Conservation (phyloP, 2,329 filamentous ascomycete species). For the Aureobasidium sp. region DNA sequence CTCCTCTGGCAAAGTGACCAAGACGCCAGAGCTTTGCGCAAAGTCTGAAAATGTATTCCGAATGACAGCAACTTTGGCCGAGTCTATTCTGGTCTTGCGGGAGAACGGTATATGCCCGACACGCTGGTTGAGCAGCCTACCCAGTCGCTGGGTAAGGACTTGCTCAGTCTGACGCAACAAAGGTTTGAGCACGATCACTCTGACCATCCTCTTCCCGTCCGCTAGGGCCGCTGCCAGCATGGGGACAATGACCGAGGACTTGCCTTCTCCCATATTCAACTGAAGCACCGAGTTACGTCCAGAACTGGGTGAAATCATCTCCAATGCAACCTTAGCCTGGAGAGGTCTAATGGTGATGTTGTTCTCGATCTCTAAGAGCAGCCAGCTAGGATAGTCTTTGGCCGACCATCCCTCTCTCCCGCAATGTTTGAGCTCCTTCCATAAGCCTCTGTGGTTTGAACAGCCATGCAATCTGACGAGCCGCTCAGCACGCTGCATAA, state of each 20-base stretch:
- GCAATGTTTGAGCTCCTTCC: slow-evolving; percentile 36
- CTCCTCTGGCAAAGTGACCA: slow-evolving; percentile 58
- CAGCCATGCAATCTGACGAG: background rate
- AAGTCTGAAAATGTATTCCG: slow-evolving; percentile 37
- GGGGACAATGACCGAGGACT: slow-evolving; percentile 62
- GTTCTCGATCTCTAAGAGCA: slow-evolving; percentile 59
- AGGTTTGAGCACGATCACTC: slow-evolving; percentile 52
- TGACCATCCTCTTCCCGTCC: slow-evolving; percentile 38
- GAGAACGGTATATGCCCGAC: slow-evolving; percentile 54
- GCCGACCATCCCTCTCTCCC: slow-evolving; percentile 54
- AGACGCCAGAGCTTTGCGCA: slow-evolving; percentile 41
- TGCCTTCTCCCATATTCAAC: slow-evolving; percentile 66
- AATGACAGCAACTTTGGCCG: slow-evolving; percentile 29
- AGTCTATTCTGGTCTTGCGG: slow-evolving; percentile 38
- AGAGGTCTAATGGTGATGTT: slow-evolving; percentile 54
- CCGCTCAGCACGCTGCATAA: slow-evolving; percentile 11
- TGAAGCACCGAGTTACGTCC: slow-evolving; percentile 46
- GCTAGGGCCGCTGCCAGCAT: slow-evolving; percentile 48
- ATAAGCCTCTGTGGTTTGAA: background rate
- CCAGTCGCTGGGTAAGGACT: slow-evolving; percentile 48
- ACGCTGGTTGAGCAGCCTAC: slow-evolving; percentile 48
- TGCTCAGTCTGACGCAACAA: slow-evolving; percentile 53
- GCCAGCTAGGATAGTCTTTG: slow-evolving; percentile 47
- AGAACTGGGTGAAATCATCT: slow-evolving; percentile 43
- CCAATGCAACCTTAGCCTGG: slow-evolving; percentile 50